Conservation (phyloP, 1,139 yeast genomes). For the Yamadazyma trypodendri region DNA sequence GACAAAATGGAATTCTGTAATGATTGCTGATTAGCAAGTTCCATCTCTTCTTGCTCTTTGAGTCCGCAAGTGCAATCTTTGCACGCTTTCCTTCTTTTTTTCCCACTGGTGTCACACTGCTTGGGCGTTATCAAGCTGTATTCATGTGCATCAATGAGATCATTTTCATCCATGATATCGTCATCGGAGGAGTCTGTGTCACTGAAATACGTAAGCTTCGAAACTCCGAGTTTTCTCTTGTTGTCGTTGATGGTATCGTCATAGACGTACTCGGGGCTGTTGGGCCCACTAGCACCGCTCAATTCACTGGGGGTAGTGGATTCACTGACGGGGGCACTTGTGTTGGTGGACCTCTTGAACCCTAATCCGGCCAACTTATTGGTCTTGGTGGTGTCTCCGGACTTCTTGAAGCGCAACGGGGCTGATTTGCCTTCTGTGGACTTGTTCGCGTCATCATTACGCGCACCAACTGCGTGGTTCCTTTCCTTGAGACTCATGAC, state of each 20-base stretch:
- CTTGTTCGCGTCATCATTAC: too few relatives aligned
- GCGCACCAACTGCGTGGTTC: too few relatives aligned
- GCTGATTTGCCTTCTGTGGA: too few relatives aligned
- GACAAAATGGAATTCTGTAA: conserved; percentile 47
- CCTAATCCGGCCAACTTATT: not conserved
- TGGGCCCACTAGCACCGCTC: not conserved
- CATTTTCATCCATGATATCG: conserved; percentile 45
- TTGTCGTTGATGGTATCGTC: conserved; percentile 13
- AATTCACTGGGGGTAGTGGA: not conserved
- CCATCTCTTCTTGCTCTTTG: conserved; percentile 71
- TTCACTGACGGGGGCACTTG: not conserved
- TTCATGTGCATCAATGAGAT: conserved; percentile 24
- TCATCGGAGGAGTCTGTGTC: conserved; percentile 45
- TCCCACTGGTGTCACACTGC: conserved; percentile 55
- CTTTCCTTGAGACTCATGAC: conserved; percentile 30
- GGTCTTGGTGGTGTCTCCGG: not conserved
- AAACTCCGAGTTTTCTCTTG: conserved; percentile 44
- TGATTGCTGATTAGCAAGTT: conserved; percentile 47
- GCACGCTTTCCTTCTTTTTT: conserved; percentile 81
- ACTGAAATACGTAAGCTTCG: conserved; percentile 53
- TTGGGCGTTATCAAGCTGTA: conserved; percentile 45
- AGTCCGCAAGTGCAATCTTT: conserved; percentile 98
- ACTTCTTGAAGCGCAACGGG: not conserved
- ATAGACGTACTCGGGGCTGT: not conserved
- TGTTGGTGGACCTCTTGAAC: not conserved